These are phyloP conservation scores for Tarenaya hassleriana DNA, from an alignment of 345 rosid species.

Conservation along the genomic window DNA sequence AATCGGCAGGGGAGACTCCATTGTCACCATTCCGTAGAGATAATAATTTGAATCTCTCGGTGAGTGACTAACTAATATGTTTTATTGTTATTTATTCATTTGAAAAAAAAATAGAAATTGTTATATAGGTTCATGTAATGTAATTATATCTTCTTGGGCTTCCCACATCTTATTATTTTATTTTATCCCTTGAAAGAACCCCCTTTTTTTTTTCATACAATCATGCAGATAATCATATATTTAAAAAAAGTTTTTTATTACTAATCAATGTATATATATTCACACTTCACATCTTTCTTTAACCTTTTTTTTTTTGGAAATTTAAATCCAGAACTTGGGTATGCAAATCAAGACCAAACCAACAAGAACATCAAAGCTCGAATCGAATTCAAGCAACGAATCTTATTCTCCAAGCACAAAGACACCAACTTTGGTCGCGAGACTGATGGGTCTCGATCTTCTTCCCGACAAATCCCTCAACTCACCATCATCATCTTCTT, in stretches of 20 bases:
- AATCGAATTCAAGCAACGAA: conserved; percentile 18
- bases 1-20: conserved; percentile 46
- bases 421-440: conserved; percentile 79
- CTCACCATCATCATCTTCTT: conserved; percentile 41
- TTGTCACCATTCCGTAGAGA: conserved; percentile 33
- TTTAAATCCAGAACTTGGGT: conserved; percentile 38
- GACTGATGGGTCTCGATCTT: conserved; percentile 94
- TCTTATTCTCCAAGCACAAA: conserved; percentile 58
- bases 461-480: conserved; percentile 45
- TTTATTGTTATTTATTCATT: no score
- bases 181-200: conserved; percentile 3
- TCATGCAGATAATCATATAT: conserved; percentile 24
- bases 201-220: conserved; percentile 8
- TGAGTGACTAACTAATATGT: conserved; percentile 29
- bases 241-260: not conserved
- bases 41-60: conserved; percentile 44
- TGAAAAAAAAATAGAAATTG: not conserved
- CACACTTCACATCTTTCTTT: no score
- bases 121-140: not conserved
- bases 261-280: conserved; percentile 13
- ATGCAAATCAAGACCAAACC: conserved; percentile 64
- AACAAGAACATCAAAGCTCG: conserved; percentile 26
- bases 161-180: not conserved
- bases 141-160: conserved; percentile 27
- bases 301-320: conserved; percentile 33